A percentile compares a stretch with the other conserved stretches of the same genome.
These are phyloP conservation scores for Aspergillus nanangensis DNA, from an alignment of 495 filamentous ascomycete species.

Conservation along the genomic window DNA sequence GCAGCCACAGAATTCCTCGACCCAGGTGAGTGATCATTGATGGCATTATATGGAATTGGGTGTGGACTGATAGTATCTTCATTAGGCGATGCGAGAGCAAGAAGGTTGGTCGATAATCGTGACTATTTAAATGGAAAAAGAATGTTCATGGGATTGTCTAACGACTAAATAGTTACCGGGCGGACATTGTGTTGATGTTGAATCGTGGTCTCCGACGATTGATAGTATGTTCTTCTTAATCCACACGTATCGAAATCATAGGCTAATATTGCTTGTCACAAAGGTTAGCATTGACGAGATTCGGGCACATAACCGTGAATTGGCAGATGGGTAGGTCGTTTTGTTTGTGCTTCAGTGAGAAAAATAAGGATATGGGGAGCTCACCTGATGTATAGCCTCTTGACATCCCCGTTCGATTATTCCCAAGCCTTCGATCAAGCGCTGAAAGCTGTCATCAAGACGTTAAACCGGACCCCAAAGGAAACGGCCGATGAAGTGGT, in stretches of 20 bases:
- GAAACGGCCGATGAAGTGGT: conserved; percentile 62
- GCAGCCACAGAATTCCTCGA: conserved; percentile 81
- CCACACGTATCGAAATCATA: not conserved
- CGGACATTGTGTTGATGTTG: conserved; percentile 89
- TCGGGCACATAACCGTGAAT: conserved; percentile 78
- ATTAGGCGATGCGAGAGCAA: conserved; percentile 46
- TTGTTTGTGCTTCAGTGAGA: not conserved
- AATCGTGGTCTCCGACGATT: conserved; percentile 76
- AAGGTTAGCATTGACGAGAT: conserved; percentile 94
- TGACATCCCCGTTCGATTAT: conserved; percentile 84
- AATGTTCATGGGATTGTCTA: conserved; percentile 4
- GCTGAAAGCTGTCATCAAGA: conserved; percentile 79
- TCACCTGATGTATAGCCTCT: conserved; percentile 43
- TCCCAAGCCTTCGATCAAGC: conserved; percentile 83
- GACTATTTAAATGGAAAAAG: not conserved
- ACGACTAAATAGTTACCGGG: conserved; percentile 56
- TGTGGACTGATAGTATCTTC: conserved; percentile 19
- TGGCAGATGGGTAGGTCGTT: conserved; percentile 68
- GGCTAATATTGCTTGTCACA: conserved; percentile 19
- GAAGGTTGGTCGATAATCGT: conserved; percentile 45
- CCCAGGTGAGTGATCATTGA: conserved; percentile 56
- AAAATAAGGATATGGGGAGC: not conserved
- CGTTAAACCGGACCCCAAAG: conserved; percentile 57
- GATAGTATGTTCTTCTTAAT: conserved; percentile 35
- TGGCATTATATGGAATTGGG: not conserved